Evolutionary conservation across 352 stramenopile species (phyloP).

Genomic region (Phytopythium delawarense): DNA sequence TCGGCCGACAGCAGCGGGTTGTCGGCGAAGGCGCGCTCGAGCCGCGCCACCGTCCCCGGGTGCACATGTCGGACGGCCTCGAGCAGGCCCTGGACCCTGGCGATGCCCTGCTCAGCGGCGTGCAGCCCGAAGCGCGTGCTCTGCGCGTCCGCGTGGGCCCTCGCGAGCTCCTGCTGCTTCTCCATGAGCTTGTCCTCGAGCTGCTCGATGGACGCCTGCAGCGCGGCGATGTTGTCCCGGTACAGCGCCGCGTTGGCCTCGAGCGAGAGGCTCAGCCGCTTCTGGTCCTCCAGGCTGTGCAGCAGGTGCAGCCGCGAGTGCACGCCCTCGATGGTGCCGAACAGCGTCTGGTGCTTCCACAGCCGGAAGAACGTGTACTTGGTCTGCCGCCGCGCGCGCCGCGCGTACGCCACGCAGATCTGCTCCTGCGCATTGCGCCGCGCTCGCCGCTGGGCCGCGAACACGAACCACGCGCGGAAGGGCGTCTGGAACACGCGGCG

Average conservation of each 20-base stretch:
- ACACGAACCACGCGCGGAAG: conserved; percentile 68
- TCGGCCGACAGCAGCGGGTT: conserved; percentile 65
- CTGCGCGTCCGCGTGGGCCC: conserved; percentile 57
- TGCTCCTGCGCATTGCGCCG: conserved; percentile 46
- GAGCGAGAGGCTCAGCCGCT: conserved; percentile 62
- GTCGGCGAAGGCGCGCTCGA: conserved; percentile 65
- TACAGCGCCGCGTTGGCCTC: conserved; percentile 56
- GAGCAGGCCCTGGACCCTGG: conserved; percentile 62
- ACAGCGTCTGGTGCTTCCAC: conserved; percentile 77
- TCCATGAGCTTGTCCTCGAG: conserved; percentile 53
- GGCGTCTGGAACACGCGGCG: conserved; percentile 66
- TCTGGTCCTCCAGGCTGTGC: conserved; percentile 70
- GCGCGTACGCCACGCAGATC: conserved; percentile 68
- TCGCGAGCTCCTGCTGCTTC: conserved; percentile 64
- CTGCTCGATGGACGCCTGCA: conserved; percentile 50
- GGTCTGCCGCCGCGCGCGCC: conserved; percentile 46
- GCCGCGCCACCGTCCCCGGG: conserved; percentile 55
- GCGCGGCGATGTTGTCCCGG: conserved; percentile 51
- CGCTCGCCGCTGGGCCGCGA: conserved; percentile 28
- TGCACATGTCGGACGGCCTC: conserved; percentile 65
- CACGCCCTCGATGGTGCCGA: conserved; percentile 61
- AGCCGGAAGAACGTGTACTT: conserved; percentile 82
- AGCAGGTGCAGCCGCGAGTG: conserved; percentile 66
- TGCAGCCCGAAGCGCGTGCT: conserved; percentile 66
- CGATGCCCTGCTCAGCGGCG: conserved; percentile 68